phyloP scores from a whole-genome alignment of 768 basidiomycete species.

The Mycena chlorophos region DNA sequence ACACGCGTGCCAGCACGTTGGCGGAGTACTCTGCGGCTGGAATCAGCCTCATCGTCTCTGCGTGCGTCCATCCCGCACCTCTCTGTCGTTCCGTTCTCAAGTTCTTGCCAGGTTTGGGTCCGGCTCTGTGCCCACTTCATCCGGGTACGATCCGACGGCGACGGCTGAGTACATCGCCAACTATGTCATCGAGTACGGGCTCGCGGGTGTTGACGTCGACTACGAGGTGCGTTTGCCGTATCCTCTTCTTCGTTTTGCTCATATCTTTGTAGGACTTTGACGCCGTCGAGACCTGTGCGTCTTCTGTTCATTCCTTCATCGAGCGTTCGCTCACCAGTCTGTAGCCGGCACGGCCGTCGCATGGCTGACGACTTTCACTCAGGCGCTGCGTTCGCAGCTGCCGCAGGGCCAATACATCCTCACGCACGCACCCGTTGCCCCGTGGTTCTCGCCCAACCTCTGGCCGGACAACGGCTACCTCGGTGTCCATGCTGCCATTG shows the following conservation, averaged over 20 bases:
- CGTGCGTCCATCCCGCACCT: too few species aligned
- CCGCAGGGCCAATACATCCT: conserved; percentile 34
- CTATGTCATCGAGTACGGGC: conserved; percentile 48
- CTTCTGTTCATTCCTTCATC: too few species aligned
- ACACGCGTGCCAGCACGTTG: conserved; percentile 41
- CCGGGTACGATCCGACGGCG: conserved; percentile 50
- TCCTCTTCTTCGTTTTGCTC: too few species aligned
- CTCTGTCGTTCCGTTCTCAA: conserved; percentile 62
- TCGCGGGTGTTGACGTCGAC: conserved; percentile 63
- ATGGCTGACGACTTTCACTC: conserved; percentile 37
- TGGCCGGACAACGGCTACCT: conserved; percentile 12
- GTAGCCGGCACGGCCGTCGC: conserved; percentile 46
- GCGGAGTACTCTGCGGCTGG: conserved; percentile 56
- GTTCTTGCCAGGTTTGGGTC: conserved; percentile 28
- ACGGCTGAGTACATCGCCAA: conserved; percentile 58
- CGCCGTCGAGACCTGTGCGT: conserved; percentile 47
- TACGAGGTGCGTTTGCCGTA: conserved; percentile 51
- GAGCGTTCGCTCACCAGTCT: too few species aligned
- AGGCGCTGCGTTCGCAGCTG: conserved; percentile 19
- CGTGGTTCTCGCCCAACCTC: conserved; percentile 13
- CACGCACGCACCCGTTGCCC: conserved; percentile 36
- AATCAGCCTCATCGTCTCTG: conserved; percentile 63
- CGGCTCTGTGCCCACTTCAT: background rate
- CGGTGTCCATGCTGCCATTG: conserved; percentile 42
- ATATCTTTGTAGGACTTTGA: conserved; percentile 60